Evolutionary conservation across 371 early-diverging fungal species (phyloP), one percentile per base, ranked within the genome.

Genomic region (Smittium mucronatum): DNA sequence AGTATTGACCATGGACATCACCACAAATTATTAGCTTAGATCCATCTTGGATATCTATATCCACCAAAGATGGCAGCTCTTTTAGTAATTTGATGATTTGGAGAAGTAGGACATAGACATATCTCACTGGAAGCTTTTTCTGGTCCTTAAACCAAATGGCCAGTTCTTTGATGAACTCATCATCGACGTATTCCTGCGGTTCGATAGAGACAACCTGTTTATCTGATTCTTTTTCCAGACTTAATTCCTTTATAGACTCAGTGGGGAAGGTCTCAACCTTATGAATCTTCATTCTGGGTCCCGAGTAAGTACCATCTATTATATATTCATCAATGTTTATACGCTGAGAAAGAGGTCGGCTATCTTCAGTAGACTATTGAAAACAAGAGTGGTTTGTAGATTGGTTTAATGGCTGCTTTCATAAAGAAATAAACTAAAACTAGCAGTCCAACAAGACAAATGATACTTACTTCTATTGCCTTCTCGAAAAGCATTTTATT

Each of bases 1-100:
- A 98, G 80, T 87, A 99, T 86, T 99, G 99, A 5, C 99, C 99
- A 75, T 99, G 99, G 30, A 95, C 94, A 78, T 99, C 99, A 67
- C 99, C 99, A 80, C 98, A 98, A 5, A 98, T 91, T 0, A 93
- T 96, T 35, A 97, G 60, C 69, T 82, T 86, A 64, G 83, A 80
- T 70, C 84, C 87, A 17, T 78, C 78, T 17, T 94, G 93, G 8
- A 97, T 86, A 0, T 76, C 72, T 33, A 96, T 83, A 72, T 96
- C 94, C 31, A 95, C 88, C 68, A 98, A 81, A 28, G 93, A 85
- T 2, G 91, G 87, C 33, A 84, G 79, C 63, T 84, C 79, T 69
- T 86, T 77, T 78, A 97, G 87, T 67, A 87, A 79, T 69, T 85
- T 77, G 69, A 88, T 87, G 29, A 82, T 83, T 36, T 86, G 86